These are phyloP conservation scores for Ascochyta viciae-villosae DNA, from an alignment of 2,329 filamentous ascomycete species.

Conservation along the genomic window DNA sequence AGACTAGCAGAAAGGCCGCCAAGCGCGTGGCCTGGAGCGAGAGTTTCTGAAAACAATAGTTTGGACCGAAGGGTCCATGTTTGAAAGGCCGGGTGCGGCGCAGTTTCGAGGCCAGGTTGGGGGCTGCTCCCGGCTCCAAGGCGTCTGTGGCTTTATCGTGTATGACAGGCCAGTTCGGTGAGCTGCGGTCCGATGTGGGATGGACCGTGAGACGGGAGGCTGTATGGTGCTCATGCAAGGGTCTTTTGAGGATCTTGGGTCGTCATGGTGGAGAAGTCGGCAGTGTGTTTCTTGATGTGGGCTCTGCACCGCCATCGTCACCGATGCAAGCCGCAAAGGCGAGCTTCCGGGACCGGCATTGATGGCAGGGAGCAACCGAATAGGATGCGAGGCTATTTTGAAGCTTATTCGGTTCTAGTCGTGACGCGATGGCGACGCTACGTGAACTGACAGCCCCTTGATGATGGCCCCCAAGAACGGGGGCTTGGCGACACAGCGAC, in stretches of 20 bases:
- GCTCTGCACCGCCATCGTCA: neutral
- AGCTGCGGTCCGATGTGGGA: conserved; percentile 11
- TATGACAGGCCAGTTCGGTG: conserved; percentile 35
- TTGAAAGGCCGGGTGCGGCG: conserved; percentile 24
- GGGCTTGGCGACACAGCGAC: conserved; percentile 29
- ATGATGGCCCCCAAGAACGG: conserved; percentile 26
- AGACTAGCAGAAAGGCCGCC: conserved; percentile 14
- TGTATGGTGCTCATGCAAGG: conserved; percentile 21
- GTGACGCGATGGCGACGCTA: conserved; percentile 36
- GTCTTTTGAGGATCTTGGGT: conserved; percentile 6
- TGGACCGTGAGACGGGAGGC: conserved; percentile 18
- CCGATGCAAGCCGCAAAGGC: conserved; percentile 6
- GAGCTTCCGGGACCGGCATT: conserved; percentile 14
- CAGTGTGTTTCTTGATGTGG: conserved; percentile 4
- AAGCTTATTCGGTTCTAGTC: conserved; percentile 15
- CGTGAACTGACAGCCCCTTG: conserved; percentile 42
- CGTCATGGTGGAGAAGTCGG: conserved; percentile 12
- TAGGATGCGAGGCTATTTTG: conserved; percentile 17
- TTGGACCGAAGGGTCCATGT: conserved; percentile 12
- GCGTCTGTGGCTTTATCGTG: conserved; percentile 38
- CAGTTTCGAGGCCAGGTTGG: conserved; percentile 28
- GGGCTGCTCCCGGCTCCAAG: conserved; percentile 36
- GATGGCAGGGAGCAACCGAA: conserved; percentile 4
- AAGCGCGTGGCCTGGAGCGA: conserved; percentile 22
- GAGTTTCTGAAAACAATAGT: conserved; percentile 24